Evolutionary conservation across 306 rosid genomes (phyloP).

Genomic region (Cyamopsis tetragonoloba): DNA sequence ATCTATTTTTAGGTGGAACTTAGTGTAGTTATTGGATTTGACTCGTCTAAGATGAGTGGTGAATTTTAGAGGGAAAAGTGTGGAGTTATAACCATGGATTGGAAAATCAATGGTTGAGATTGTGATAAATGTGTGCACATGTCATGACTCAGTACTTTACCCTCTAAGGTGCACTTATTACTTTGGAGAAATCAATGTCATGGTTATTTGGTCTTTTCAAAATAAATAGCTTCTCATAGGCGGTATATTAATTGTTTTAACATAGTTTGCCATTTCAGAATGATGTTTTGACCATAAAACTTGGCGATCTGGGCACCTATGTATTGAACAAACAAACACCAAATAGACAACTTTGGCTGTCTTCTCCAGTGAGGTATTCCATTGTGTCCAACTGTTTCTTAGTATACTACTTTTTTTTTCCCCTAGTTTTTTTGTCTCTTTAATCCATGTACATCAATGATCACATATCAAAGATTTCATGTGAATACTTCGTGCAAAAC

Average conservation of each 20-base stretch:
- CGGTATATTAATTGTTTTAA: background rate
- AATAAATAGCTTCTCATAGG: background rate
- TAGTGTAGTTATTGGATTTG: too few relatives aligned
- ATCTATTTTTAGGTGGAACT: background rate
- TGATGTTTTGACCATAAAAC: slow-evolving; percentile 75
- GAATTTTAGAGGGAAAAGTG: too few relatives aligned
- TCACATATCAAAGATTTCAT: background rate
- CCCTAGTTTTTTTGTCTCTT: background rate
- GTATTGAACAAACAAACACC: slow-evolving; percentile 91
- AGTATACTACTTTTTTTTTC: background rate
- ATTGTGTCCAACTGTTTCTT: background rate
- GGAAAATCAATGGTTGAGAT: too few relatives aligned
- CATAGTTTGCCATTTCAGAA: slow-evolving; percentile 45
- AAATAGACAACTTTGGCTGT: slow-evolving; percentile 84
- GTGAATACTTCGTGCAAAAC: background rate
- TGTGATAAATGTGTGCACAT: too few relatives aligned
- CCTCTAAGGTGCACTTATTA: too few relatives aligned
- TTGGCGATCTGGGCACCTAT: slow-evolving; percentile 69
- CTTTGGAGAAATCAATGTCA: too few relatives aligned
- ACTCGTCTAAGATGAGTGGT: too few relatives aligned
- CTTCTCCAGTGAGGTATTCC: slow-evolving; percentile 80
- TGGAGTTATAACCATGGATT: too few relatives aligned
- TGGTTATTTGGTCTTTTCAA: background rate
- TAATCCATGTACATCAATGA: background rate
- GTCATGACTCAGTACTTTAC: too few relatives aligned